Base-by-base conservation (phyloP, 306 rosid genomes). In the Cucurbita maxima region DNA sequence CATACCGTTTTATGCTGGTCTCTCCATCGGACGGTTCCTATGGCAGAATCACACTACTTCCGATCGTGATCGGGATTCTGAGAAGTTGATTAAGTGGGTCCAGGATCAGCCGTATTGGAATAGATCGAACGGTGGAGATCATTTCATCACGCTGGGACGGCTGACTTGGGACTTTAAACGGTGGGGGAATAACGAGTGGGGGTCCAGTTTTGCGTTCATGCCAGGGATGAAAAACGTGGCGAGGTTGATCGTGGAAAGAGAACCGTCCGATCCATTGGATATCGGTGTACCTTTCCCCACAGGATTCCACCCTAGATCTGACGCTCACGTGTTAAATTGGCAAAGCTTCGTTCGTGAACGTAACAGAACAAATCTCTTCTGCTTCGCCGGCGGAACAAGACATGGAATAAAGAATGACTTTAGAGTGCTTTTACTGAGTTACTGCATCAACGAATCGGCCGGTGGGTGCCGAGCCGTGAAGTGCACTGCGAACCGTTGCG, bases 151-250 rank as follows among this genome's bases (percentile, higher is more conserved):
- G 11, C 14, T 74, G 47, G 77, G 77, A 16, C 70, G 77, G 16
- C 64, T 74, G 22, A 74, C 77, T 58, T 74, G 77, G 77, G 77
- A 58, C 8, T 74, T 74, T 59, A 62, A 62, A 74, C 77, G 77
- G 48, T 74, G 53, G 77, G 61, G 16, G 14, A 62, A 37, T 13
- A 61, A 43, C 54, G n/a, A 64, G 7, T 64, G 72, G 72, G 72
- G 72, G 25, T 64, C 72, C 53, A 64, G 72, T 1, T 64, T 64
- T 19, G 53, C 36, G 16, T 43, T n/a, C 37, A 64, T 64, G 72
- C 72, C 18, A 3, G 72, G 10, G 54, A 64, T 64, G 72, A 64
- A 64, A 64, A 64, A 64, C 53, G 53, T 64, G 16, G 18, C 72
- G 37, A 20, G 72, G 1, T 44, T 64, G 52, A 6, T 64, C 37